Percentiles rank a stretch among this genome's conserved stretches.
phyloP scores from a whole-genome alignment of 495 filamentous ascomycete species.

The Talaromyces thailandensis region DNA sequence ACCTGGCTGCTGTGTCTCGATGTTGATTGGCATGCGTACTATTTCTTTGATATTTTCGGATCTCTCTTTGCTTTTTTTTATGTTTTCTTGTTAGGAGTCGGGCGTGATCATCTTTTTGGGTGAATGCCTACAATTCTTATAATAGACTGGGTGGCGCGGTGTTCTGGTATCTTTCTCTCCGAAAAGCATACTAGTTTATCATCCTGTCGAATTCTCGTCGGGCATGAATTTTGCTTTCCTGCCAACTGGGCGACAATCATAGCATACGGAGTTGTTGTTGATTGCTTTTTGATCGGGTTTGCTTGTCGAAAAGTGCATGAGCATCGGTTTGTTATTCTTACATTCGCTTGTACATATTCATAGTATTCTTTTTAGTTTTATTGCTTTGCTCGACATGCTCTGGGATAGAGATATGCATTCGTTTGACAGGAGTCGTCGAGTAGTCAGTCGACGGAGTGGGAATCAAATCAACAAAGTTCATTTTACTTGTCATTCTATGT shows the following conservation, averaged over 20 bases:
- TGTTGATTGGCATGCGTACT: not conserved
- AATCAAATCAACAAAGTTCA: not conserved
- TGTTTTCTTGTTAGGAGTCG: not conserved
- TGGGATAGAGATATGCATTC: slow-evolving; percentile 1
- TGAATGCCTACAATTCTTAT: not conserved
- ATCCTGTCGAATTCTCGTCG: not conserved
- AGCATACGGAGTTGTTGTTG: slow-evolving; percentile 6
- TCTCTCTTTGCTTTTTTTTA: slow-evolving; percentile 1
- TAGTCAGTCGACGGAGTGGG: not conserved
- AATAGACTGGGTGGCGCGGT: slow-evolving; percentile 5
- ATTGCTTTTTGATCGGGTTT: not conserved
- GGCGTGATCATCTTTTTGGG: not conserved
- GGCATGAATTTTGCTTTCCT: not conserved
- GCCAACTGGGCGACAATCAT: not conserved
- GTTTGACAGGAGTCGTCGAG: not conserved
- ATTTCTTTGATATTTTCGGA: not conserved
- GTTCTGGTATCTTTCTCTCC: not conserved
- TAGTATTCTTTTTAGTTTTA: not conserved
- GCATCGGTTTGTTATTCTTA: not conserved
- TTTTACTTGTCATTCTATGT: too few species aligned
- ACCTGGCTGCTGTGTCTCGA: not conserved
- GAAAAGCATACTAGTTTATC: slow-evolving; percentile 1
- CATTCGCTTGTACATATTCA: slow-evolving; percentile 7
- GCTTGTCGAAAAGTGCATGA: not conserved
- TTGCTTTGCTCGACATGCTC: not conserved